phyloP scores from a whole-genome alignment of 1,284 basidiomycete species.

The Pisolithus thermaeus region DNA sequence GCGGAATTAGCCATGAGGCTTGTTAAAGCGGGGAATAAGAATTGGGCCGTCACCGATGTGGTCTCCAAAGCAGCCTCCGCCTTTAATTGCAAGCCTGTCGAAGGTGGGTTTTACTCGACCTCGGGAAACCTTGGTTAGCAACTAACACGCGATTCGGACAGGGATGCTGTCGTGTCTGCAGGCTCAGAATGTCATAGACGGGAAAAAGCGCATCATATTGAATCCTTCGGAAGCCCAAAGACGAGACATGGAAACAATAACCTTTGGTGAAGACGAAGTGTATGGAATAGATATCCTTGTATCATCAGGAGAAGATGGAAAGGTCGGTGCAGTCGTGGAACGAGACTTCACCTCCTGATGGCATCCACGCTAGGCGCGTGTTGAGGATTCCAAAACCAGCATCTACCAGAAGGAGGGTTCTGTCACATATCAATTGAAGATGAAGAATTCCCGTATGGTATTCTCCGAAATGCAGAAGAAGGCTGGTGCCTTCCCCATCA shows the following conservation, averaged over 20 bases:
- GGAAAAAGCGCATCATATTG: constrained; percentile 92
- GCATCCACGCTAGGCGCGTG: constrained; percentile 56
- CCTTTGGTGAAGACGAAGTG: constrained; percentile 92
- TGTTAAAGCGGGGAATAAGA: constrained; percentile 87
- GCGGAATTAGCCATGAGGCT: constrained; percentile 87
- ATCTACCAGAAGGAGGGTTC: constrained; percentile 88
- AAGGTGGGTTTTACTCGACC: constrained; percentile 46
- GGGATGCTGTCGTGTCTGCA: constrained; percentile 92
- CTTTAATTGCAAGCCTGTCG: constrained; percentile 85
- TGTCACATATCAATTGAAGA: constrained; percentile 94
- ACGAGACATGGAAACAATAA: constrained; percentile 77
- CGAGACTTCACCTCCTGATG: constrained; percentile 1
- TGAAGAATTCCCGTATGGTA: constrained; percentile 93
- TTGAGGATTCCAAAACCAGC: constrained; percentile 86
- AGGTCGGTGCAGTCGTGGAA: constrained; percentile 45
- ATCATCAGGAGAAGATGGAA: constrained; percentile 84
- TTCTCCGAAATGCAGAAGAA: constrained; percentile 98
- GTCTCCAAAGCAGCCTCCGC: constrained; percentile 70
- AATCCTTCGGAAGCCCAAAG: constrained; percentile 83
- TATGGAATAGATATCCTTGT: constrained; percentile 94
- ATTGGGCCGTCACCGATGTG: constrained; percentile 90
- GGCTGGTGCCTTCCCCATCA: constrained; percentile 97
- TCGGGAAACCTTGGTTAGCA: constrained; percentile 1
- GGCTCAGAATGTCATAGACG: constrained; percentile 90
- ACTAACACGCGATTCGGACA: constrained; percentile 21